Conservation (phyloP, 2,329 filamentous ascomycete species). For the Talaromyces piceae region DNA sequence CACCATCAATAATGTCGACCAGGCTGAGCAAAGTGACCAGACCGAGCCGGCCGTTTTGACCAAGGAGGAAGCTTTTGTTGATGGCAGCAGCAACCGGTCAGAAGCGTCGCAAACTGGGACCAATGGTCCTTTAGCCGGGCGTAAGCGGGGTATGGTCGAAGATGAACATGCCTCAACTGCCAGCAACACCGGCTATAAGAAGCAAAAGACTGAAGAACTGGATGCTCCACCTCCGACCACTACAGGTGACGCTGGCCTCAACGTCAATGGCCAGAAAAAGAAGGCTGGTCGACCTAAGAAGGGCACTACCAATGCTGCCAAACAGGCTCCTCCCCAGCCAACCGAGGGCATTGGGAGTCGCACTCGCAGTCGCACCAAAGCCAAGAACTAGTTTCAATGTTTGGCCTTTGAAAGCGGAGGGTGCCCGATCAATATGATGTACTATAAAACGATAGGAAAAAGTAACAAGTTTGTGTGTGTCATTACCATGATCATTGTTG, state of each 20-base stretch:
- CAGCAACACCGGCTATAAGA: constrained; percentile 22
- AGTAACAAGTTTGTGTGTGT: no score
- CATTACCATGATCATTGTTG: no score
- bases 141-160: constrained; percentile 20
- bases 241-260: neutral
- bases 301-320: constrained; percentile 19
- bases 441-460: no score
- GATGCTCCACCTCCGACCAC: constrained; percentile 10
- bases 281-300: constrained; percentile 26
- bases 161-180: constrained; percentile 4
- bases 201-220: constrained; percentile 26
- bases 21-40: neutral
- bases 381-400: constrained; percentile 7
- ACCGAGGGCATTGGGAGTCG: constrained; percentile 31
- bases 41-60: neutral
- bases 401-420: neutral
- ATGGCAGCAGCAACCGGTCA: neutral
- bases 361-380: constrained; percentile 33
- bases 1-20: neutral
- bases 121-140: constrained; percentile 12
- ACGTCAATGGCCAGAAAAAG: constrained; percentile 21
- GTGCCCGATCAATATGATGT: neutral
- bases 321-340: constrained; percentile 17
- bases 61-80: neutral
- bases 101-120: neutral